phyloP scores from a whole-genome alignment of 2,329 filamentous ascomycete genomes.

The Colletotrichum simmondsii region DNA sequence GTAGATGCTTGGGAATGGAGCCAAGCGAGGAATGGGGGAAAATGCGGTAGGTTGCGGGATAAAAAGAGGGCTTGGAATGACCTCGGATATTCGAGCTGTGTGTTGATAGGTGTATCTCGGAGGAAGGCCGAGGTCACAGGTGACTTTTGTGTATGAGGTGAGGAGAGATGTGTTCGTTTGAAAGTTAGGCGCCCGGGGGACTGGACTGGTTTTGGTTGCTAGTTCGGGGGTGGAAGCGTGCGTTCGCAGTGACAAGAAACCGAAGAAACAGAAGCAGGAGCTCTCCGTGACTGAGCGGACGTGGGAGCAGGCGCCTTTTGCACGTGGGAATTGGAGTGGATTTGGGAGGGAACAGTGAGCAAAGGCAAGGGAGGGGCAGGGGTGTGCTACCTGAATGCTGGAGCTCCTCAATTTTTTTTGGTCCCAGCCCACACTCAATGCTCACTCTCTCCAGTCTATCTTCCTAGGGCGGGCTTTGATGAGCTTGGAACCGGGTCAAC shows the following conservation, averaged over 20 bases:
- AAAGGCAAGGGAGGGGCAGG: not conserved
- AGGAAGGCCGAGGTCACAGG: constrained; percentile 19
- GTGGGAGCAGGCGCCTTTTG: constrained; percentile 34
- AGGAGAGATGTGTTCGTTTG: not conserved
- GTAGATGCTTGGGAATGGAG: constrained; percentile 11
- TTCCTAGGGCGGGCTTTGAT: constrained; percentile 17
- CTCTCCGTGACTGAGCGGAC: constrained; percentile 2
- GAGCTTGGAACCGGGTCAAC: constrained; percentile 1
- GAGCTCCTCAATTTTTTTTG: constrained; percentile 30
- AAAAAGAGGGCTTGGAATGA: constrained; percentile 23
- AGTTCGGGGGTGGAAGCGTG: constrained; percentile 6
- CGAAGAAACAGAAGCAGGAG: constrained; percentile 2
- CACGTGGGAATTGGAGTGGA: constrained; percentile 33
- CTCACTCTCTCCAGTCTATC: not conserved
- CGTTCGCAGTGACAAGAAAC: not conserved
- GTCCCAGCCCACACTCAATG: not conserved
- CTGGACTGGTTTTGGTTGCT: constrained; percentile 2
- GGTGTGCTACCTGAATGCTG: not conserved
- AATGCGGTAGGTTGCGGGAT: constrained; percentile 27
- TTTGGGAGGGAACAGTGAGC: constrained; percentile 27
- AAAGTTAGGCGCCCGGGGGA: constrained; percentile 7
- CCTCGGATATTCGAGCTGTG: constrained; percentile 34
- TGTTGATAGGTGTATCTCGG: constrained; percentile 25
- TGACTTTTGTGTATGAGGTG: not conserved
- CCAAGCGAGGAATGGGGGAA: constrained; percentile 19